These are phyloP conservation scores for Novymonas esmeraldas DNA, from an alignment of 208 protist species.

Conservation along the genomic window DNA sequence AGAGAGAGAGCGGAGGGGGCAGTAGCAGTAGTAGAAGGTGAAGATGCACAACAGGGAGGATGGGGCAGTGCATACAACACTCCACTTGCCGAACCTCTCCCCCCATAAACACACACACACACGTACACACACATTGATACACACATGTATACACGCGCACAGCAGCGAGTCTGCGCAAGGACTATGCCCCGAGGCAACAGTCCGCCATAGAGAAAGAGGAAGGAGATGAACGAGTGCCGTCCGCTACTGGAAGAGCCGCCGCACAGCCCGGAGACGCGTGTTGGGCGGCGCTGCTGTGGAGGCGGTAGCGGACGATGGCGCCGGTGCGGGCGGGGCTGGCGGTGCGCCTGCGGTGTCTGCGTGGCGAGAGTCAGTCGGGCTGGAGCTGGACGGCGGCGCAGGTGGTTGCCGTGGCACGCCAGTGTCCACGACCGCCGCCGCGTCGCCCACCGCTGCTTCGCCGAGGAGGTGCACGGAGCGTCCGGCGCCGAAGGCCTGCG, in stretches of 20 bases:
- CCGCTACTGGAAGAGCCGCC: too few species aligned
- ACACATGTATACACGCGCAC: neutral
- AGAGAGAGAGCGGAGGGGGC: neutral
- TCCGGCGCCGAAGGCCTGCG: neutral
- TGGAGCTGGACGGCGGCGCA: neutral
- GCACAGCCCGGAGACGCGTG: too few species aligned
- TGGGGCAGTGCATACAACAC: neutral
- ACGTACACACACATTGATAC: neutral
- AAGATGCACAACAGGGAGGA: neutral
- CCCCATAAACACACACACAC: neutral
- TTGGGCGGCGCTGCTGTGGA: too few species aligned
- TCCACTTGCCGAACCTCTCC: too few species aligned
- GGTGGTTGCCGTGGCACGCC: neutral
- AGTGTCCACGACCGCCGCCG: neutral
- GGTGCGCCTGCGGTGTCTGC: too few species aligned
- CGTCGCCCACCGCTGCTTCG: neutral
- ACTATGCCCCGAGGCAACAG: neutral
- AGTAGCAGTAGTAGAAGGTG: neutral
- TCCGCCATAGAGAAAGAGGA: neutral
- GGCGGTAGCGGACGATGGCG: too few species aligned
- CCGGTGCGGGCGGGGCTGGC: too few species aligned
- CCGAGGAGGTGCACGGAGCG: neutral
- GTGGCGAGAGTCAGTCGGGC: neutral
- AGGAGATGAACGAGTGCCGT: too few species aligned
- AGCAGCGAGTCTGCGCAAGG: too few species aligned